Evolutionary conservation across 768 basidiomycete species (phyloP).

Genomic region (Suillus brevipes): DNA sequence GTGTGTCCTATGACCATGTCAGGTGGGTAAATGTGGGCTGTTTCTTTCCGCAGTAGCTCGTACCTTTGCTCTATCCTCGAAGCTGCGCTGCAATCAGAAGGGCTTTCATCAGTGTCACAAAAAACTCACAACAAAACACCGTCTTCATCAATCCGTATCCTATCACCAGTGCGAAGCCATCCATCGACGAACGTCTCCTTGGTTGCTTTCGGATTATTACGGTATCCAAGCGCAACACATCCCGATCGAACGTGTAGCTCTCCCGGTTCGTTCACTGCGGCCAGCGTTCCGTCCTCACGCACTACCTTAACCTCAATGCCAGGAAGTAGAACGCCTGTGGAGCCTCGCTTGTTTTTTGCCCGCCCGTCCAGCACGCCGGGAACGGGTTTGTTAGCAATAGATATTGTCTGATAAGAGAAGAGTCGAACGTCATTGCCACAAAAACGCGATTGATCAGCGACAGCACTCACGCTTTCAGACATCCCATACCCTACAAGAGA

Average conservation of each 20-base stretch:
- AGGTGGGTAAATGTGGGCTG: not conserved
- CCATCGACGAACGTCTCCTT: constrained; percentile 64
- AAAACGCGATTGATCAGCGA: not conserved
- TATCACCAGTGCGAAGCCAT: constrained; percentile 78
- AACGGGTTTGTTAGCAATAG: constrained; percentile 43
- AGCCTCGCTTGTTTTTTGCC: constrained; percentile 40
- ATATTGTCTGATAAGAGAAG: constrained; percentile 48
- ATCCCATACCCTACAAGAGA: constrained; percentile 60
- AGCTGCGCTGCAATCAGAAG: constrained; percentile 40
- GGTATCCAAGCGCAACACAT: constrained; percentile 68
- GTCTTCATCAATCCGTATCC: constrained; percentile 58
- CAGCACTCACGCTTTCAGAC: constrained; percentile 58
- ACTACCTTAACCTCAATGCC: constrained; percentile 65
- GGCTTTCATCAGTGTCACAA: not conserved
- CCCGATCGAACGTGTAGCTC: constrained; percentile 61
- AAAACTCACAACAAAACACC: constrained; percentile 63
- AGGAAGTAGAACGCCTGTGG: constrained; percentile 59
- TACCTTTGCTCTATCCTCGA: constrained; percentile 77
- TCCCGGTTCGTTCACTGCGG: constrained; percentile 56
- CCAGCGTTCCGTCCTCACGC: constrained; percentile 57
- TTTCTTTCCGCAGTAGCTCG: constrained; percentile 20
- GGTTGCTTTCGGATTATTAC: constrained; percentile 68
- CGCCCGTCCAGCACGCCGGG: constrained; percentile 49
- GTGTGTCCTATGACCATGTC: constrained; percentile 53
- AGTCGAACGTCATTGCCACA: constrained; percentile 5